These are phyloP conservation scores for Trichophyton verrucosum DNA, from an alignment of 2,329 filamentous ascomycete genomes.

Conservation along the genomic window DNA sequence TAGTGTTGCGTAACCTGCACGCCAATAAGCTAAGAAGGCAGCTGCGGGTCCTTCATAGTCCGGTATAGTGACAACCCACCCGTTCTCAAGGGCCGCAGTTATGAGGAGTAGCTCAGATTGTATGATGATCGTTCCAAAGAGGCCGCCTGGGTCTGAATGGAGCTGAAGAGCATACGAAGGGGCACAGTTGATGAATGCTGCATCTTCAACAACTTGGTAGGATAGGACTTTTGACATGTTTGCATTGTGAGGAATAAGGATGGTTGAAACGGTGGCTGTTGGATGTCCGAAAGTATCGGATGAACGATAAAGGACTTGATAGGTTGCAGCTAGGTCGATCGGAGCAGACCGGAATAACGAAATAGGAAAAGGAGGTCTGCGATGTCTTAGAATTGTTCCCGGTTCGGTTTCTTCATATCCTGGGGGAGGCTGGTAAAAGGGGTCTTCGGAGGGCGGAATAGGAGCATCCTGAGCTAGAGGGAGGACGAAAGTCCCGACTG, in stretches of 20 bases:
- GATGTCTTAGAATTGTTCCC: slow-evolving; percentile 20
- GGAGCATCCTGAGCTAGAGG: slow-evolving; percentile 7
- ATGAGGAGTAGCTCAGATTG: slow-evolving; percentile 26
- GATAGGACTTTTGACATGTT: slow-evolving; percentile 28
- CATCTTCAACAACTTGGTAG: slow-evolving; percentile 29
- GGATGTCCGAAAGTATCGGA: slow-evolving; percentile 27
- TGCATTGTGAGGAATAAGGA: slow-evolving; percentile 27
- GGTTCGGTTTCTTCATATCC: slow-evolving; percentile 18
- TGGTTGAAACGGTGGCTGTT: slow-evolving; percentile 29
- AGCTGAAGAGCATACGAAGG: slow-evolving; percentile 23
- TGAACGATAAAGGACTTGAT: slow-evolving; percentile 33
- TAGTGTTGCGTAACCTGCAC: slow-evolving; percentile 34
- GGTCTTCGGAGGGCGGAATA: slow-evolving; percentile 17
- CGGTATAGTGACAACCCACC: slow-evolving; percentile 39
- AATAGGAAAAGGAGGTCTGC: slow-evolving; percentile 17
- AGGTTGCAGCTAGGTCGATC: slow-evolving; percentile 17
- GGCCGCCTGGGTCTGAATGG: slow-evolving; percentile 30
- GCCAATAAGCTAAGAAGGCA: slow-evolving; percentile 31
- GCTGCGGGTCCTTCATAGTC: slow-evolving; percentile 37
- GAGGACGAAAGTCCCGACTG: background rate
- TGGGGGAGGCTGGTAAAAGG: slow-evolving; percentile 20
- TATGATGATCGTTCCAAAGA: slow-evolving; percentile 22
- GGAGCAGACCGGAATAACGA: slow-evolving; percentile 16
- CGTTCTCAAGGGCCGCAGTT: slow-evolving; percentile 27
- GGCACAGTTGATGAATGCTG: slow-evolving; percentile 17